Percentiles rank a stretch among this genome's conserved stretches.
phyloP scores from a whole-genome alignment of 768 basidiomycete species.

The Mycena rosella region DNA sequence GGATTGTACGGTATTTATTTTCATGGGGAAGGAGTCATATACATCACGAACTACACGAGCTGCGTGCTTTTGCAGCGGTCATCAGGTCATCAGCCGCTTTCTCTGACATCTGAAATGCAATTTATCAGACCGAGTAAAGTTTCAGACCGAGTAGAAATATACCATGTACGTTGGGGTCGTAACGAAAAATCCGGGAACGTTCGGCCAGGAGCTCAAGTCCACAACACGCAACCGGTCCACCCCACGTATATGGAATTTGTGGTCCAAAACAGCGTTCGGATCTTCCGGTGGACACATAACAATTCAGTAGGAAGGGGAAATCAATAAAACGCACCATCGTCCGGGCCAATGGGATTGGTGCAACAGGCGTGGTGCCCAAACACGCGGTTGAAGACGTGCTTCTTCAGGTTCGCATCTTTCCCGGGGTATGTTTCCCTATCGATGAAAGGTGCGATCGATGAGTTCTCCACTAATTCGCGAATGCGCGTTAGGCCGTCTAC shows the following conservation, averaged over 20 bases:
- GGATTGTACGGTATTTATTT: no score
- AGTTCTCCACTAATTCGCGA: constrained; percentile 34
- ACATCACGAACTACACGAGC: no score
- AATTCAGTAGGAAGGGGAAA: no score
- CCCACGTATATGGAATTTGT: constrained; percentile 47
- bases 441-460: constrained; percentile 36
- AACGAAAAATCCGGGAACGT: constrained; percentile 49
- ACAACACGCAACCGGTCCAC: constrained; percentile 47
- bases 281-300: no score
- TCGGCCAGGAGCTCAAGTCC: constrained; percentile 47
- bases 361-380: constrained; percentile 49
- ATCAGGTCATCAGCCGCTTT: background rate
- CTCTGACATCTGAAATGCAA: background rate
- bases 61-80: no score
- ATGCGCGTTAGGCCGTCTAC: constrained; percentile 44
- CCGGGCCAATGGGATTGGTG: constrained; percentile 44
- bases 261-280: constrained; percentile 45
- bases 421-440: constrained; percentile 41
- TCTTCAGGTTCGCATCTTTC: constrained; percentile 41
- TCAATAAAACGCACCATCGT: constrained; percentile 36
- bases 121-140: background rate
- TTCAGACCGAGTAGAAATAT: background rate
- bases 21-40: no score
- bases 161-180: constrained; percentile 49
- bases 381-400: constrained; percentile 41